Conservation (phyloP, 2,329 filamentous ascomycete genomes). For the Fusarium odoratissimum region DNA sequence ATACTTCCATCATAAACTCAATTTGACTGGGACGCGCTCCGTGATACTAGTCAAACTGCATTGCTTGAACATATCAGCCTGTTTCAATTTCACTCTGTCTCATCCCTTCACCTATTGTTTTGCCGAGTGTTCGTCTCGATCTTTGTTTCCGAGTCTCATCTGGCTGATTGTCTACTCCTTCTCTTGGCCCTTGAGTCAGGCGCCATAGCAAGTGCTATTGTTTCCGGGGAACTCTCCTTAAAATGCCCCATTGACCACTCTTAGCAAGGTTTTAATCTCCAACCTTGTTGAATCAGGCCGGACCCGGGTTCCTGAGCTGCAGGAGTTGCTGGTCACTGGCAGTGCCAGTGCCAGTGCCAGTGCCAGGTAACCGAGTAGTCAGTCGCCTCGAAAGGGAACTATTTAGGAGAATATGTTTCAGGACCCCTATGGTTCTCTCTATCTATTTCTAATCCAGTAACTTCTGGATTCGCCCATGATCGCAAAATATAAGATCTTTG, state of each 20-base stretch:
- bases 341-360: constrained; percentile 5
- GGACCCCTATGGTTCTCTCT: neutral
- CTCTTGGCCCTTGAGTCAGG: neutral
- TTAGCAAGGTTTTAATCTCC: neutral
- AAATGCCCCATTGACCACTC: neutral
- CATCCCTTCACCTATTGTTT: neutral
- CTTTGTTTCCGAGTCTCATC: neutral
- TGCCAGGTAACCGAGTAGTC: constrained; percentile 8
- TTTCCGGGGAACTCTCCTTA: neutral
- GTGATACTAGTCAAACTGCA: neutral
- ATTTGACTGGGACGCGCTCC: neutral
- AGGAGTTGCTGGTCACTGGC: neutral
- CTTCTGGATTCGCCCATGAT: neutral
- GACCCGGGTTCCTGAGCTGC: neutral
- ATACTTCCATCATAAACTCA: neutral
- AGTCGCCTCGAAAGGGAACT: neutral
- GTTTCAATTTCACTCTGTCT: neutral
- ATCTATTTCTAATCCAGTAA: neutral
- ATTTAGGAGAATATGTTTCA: neutral
- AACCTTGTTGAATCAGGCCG: neutral
- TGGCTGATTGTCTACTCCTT: neutral
- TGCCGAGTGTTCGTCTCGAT: neutral
- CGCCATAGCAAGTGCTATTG: neutral
- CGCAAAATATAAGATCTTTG: neutral
- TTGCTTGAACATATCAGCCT: neutral